phyloP scores from a whole-genome alignment of 805 yeast genomes.

The Saccharomycopsis capsularis region DNA sequence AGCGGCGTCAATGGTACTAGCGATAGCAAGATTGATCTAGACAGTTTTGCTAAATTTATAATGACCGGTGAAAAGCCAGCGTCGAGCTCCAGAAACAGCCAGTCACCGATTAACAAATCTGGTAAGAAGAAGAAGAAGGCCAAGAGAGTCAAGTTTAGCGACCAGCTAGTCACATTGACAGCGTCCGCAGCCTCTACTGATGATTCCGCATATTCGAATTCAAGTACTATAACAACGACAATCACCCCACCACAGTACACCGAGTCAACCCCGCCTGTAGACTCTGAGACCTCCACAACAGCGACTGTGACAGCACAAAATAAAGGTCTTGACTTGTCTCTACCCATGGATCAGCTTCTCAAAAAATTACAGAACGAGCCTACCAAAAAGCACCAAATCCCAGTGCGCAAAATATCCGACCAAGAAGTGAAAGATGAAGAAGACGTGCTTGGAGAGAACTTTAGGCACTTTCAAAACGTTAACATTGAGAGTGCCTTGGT shows the following conservation, averaged over 20 bases:
- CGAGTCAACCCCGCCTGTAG: not conserved
- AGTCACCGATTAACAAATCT: constrained; percentile 24
- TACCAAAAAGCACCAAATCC: constrained; percentile 26
- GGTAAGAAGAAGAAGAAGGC: constrained; percentile 35
- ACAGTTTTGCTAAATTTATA: constrained; percentile 76
- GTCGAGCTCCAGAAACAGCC: constrained; percentile 29
- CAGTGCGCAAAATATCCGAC: constrained; percentile 18
- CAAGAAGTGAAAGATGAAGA: constrained; percentile 60
- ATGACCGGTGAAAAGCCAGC: constrained; percentile 71
- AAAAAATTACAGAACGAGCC: constrained; percentile 33
- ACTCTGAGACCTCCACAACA: not conserved
- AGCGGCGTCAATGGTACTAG: constrained; percentile 4
- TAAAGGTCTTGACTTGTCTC: constrained; percentile 44
- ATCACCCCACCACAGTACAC: not conserved
- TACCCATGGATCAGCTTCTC: constrained; percentile 74
- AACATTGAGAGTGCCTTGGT: constrained; percentile 69
- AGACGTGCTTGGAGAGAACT: constrained; percentile 65
- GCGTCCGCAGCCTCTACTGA: constrained; percentile 12
- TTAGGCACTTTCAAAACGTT: constrained; percentile 68
- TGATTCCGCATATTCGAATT: constrained; percentile 2
- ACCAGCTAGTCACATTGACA: constrained; percentile 45
- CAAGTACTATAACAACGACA: not conserved
- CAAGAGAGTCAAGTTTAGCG: constrained; percentile 69
- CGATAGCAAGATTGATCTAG: constrained; percentile 59
- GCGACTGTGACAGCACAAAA: not conserved